Evolutionary conservation across 768 basidiomycete species (phyloP).

Genomic region (Tricholoma matsutake): DNA sequence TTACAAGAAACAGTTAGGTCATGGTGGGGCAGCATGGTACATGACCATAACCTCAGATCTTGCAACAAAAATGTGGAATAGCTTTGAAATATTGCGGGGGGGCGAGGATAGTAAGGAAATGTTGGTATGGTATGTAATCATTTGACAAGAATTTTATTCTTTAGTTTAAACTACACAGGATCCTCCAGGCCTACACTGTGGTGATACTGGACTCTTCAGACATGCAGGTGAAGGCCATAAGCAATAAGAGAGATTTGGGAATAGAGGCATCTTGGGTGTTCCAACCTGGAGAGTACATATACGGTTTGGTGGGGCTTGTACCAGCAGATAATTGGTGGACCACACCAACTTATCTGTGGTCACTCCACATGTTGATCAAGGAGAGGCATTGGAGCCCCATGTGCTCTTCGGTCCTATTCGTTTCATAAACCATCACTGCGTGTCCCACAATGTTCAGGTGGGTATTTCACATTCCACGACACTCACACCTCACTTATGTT

Average conservation of each 20-base stretch:
- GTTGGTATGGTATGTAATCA: neutral
- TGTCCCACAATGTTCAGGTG: no score
- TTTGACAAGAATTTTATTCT: neutral
- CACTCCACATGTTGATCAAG: no score
- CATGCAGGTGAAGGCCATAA: neutral
- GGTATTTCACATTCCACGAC: no score
- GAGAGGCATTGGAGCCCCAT: no score
- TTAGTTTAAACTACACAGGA: neutral
- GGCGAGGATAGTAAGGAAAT: neutral
- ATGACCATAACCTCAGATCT: neutral
- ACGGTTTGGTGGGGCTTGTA: neutral
- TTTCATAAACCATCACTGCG: no score
- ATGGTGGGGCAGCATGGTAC: neutral
- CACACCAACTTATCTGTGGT: neutral
- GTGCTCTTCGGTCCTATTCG: no score
- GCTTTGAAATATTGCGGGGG: no score
- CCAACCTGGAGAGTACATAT: neutral
- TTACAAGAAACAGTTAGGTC: neutral
- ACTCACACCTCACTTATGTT: no score
- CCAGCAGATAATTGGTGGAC: neutral
- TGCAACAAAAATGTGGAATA: neutral
- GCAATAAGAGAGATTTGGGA: neutral
- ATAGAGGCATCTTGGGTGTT: neutral
- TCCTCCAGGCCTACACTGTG: neutral
- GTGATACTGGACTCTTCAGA: neutral